Conservation (phyloP, 495 filamentous ascomycete genomes). For the Neurospora sp. region DNA sequence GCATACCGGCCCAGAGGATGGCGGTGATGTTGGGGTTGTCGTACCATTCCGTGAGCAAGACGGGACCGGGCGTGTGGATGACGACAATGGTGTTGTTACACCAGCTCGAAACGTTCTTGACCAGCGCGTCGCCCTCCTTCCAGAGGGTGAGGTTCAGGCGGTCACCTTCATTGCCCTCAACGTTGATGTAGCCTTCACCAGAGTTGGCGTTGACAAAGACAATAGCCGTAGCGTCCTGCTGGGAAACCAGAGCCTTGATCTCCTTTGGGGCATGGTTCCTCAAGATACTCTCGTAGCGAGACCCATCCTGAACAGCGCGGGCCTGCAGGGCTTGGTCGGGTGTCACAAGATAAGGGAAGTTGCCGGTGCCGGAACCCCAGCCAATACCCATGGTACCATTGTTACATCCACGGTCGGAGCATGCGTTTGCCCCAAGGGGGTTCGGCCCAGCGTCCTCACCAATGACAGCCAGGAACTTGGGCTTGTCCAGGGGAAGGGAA, state of each 20-base stretch:
- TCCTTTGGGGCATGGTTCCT: constrained; percentile 55
- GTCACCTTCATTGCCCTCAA: constrained; percentile 83
- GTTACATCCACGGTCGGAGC: constrained; percentile 71
- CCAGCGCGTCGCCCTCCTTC: constrained; percentile 67
- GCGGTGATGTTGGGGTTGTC: constrained; percentile 87
- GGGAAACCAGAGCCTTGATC: constrained; percentile 51
- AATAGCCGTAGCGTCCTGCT: constrained; percentile 59
- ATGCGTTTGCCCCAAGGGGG: constrained; percentile 74
- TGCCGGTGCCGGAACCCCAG: constrained; percentile 84
- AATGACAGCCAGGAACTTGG: constrained; percentile 69
- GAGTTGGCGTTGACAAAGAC: constrained; percentile 85
- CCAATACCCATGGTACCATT: constrained; percentile 85
- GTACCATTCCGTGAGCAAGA: constrained; percentile 67
- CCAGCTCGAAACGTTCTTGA: constrained; percentile 61
- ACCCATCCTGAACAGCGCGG: constrained; percentile 50
- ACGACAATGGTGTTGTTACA: constrained; percentile 92
- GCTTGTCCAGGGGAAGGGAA: constrained; percentile 65
- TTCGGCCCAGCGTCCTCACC: constrained; percentile 77
- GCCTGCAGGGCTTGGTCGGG: constrained; percentile 78
- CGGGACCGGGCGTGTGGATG: constrained; percentile 76
- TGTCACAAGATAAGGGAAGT: constrained; percentile 87
- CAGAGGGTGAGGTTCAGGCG: constrained; percentile 90
- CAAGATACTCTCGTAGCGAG: constrained; percentile 62
- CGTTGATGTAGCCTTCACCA: constrained; percentile 76
- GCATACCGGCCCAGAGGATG: constrained; percentile 87